Evolutionary conservation across 306 rosid species (phyloP), one percentile per base, ranked within the genome.

Genomic region (Castanospermum australe): DNA sequence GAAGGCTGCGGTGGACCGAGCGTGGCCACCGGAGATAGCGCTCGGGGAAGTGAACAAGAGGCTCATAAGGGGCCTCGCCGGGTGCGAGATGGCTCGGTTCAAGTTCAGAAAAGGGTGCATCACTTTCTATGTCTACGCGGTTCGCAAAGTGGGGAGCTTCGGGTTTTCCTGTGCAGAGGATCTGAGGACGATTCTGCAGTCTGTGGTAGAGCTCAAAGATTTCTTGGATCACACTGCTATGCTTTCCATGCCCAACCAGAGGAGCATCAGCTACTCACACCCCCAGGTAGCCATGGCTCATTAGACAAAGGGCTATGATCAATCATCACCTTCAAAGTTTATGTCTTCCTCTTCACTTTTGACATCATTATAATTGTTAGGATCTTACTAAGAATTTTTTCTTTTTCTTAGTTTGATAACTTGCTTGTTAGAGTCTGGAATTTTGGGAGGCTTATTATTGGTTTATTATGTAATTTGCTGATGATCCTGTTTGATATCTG

Each of bases 91-190:
- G 97, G 98, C 99, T 0, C 42, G 99, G 77, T 96, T 96, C 81
- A 96, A 96, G 86, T 96, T 96, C 83, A 89, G 99, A 42, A 96
- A 96, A 86, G 99, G 99, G 0, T 93, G 98, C 78, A 76, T 96
- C 0, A 96, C 99, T 47, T 96, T 96, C 72, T 96, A 96, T 85
- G 94, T 96, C 3, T 96, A 88, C 18, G 99, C 98, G 0, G 98
- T 96, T 35, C 71, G 99, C n/a, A 63, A 78, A 55, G 74, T 79
- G 18, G 97, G 99, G 6, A 85, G 80, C 77, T 81, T 79, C 55
- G 94, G 91, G 0, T 96, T 96, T 45, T 78, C 90, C 2, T 88
- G 84, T 57, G 85, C 90, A 10, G 97, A 91, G 61, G 98, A 96
- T 90, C 86, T 96, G 2, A 84, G 88, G 50, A 79, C 89, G 0